Evolutionary conservation across 805 yeast genomes (phyloP), one percentile per base, ranked within the genome.

Genomic region (Zygosaccharomyces gambellarensis): DNA sequence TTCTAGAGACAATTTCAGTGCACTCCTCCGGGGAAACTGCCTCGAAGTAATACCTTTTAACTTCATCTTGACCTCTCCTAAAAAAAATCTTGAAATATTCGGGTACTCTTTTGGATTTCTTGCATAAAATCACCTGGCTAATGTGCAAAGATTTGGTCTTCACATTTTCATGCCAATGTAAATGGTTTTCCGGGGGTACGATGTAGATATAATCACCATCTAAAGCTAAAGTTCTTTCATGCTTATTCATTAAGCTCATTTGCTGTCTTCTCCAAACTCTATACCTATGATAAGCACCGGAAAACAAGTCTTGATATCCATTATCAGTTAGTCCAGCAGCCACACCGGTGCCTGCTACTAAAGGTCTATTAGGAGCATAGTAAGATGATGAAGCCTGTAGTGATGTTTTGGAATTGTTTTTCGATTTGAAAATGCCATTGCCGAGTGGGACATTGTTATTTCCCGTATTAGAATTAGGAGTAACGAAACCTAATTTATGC

Each of bases 201-300:
- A 92, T 79, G 60, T 90, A 92, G 11, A 92, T 80, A 60, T 89
- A 90, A 59, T 89, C 96, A n/a, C 97, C 98, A 67, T 92, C 98
- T 34, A 92, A 80, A 1, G 94, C 90, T 29, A 92, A 72, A 0
- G 90, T 80, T 58, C 94, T 80, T 58, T 90, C 95, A 52, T 87
- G 87, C 47, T 90, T 77, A 42, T 56, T 63, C 50, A 86, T 80
- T 55, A 92, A 82, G 0, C 95, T 83, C 81, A 85, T 79, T 21
- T 90, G 90, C 59, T 90, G 92, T 51, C 94, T 80, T 60, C 97
- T 76, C 87, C 89, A 87, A 0, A 92, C 95, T 14, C 80, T 83
- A 79, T 90, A 92, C 59, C 86, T 86, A 62, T 84, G 84, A 62
- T 89, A 89, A 4, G 88, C 81, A 3, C 84, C 77, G 4, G 72